Conservation (phyloP, 768 basidiomycete species). For the Mycena rosella region DNA sequence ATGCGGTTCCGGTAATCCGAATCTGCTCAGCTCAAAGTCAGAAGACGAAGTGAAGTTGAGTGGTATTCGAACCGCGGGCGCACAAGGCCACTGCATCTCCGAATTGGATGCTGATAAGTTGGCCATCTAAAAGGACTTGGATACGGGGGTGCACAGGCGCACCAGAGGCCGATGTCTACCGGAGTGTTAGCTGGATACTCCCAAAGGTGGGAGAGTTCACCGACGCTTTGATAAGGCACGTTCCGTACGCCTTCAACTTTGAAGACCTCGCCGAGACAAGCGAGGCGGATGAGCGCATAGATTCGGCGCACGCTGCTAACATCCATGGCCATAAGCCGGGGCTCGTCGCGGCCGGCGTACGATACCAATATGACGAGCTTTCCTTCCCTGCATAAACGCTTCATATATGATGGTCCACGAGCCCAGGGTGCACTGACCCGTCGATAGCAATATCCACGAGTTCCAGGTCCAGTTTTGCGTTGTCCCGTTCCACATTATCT, state of each 20-base stretch:
- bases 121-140: slow-evolving; percentile 69
- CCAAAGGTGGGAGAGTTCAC: slow-evolving; percentile 39
- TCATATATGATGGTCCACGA: slow-evolving; percentile 19
- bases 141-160: slow-evolving; percentile 82
- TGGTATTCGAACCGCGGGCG: slow-evolving; percentile 63
- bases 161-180: slow-evolving; percentile 72
- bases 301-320: slow-evolving; percentile 66
- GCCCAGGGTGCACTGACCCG: slow-evolving; percentile 53
- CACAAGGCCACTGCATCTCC: slow-evolving; percentile 83
- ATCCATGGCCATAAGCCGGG: slow-evolving; percentile 52
- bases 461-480: slow-evolving; percentile 75
- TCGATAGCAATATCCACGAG: slow-evolving; percentile 77
- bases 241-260: slow-evolving; percentile 62
- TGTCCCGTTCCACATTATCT: slow-evolving; percentile 51
- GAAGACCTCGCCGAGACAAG: slow-evolving; percentile 56
- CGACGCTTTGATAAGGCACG: slow-evolving; percentile 84
- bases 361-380: slow-evolving; percentile 76
- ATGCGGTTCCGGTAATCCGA: slow-evolving; percentile 80
- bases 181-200: background rate
- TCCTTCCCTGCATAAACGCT: slow-evolving; percentile 53
- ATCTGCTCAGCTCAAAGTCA: slow-evolving; percentile 53
- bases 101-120: slow-evolving; percentile 73
- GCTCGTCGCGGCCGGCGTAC: slow-evolving; percentile 69
- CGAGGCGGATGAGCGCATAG: slow-evolving; percentile 71
- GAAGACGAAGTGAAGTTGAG: background rate